Evolutionary conservation across 2,329 filamentous ascomycete genomes (phyloP).

Genomic region (Fusarium sacchari): DNA sequence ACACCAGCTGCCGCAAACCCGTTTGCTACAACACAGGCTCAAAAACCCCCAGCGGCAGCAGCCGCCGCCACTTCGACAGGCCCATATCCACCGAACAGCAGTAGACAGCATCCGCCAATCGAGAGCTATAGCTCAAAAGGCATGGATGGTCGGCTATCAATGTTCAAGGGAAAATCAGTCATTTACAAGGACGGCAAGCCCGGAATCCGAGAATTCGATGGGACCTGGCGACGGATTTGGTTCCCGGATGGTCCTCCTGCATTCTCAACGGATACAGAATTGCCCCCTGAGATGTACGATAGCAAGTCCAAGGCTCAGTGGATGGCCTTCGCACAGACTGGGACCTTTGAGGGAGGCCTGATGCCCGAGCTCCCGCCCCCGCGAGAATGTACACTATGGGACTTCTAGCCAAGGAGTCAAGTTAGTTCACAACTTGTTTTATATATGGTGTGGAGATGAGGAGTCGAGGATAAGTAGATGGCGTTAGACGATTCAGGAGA

Average conservation of each 20-base stretch:
- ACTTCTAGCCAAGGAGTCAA: conserved; percentile 63
- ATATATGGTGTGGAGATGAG: conserved; percentile 67
- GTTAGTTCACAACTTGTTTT: conserved; percentile 57
- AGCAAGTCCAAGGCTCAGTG: conserved; percentile 72
- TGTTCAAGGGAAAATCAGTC: conserved; percentile 73
- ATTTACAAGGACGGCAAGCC: conserved; percentile 64
- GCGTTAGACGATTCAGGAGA: conserved; percentile 33
- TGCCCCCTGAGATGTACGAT: conserved; percentile 65
- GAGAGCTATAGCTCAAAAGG: conserved; percentile 56
- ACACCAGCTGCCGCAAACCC: conserved; percentile 36
- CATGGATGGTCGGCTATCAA: conserved; percentile 58
- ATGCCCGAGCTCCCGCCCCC: conserved; percentile 84
- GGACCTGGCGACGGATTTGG: conserved; percentile 73
- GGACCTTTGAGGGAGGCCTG: conserved; percentile 73
- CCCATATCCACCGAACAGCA: conserved; percentile 58
- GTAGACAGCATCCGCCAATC: conserved; percentile 56
- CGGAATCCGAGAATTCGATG: conserved; percentile 61
- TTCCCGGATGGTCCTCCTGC: conserved; percentile 76
- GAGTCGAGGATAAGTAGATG: conserved; percentile 12
- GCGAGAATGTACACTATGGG: conserved; percentile 78
- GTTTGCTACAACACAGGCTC: conserved; percentile 34
- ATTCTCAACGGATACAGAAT: conserved; percentile 71
- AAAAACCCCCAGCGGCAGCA: not conserved
- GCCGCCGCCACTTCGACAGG: conserved; percentile 34
- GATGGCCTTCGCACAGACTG: conserved; percentile 69